Evolutionary conservation across 140 eudicot genomes (phyloP).

Genomic region (Oenanthe javanica): DNA sequence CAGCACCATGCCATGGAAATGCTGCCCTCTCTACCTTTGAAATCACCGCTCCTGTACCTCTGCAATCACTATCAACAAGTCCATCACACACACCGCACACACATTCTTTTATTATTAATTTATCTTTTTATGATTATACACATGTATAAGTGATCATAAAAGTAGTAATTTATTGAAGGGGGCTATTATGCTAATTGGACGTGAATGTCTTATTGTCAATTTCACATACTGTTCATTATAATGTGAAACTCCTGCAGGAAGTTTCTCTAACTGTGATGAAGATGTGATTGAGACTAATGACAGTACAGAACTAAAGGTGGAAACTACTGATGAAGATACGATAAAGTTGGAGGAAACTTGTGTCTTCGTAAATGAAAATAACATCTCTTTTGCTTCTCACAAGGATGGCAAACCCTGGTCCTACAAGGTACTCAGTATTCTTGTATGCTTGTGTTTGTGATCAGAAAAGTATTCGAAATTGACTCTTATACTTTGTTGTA

Average conservation of each 20-base stretch:
- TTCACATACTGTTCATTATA: neutral
- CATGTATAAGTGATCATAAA: neutral
- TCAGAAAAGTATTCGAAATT: neutral
- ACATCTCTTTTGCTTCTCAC: constrained; percentile 24
- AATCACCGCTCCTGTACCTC: neutral
- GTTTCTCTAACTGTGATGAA: constrained; percentile 22
- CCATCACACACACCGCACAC: neutral
- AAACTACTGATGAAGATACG: constrained; percentile 16
- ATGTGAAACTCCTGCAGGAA: constrained; percentile 15
- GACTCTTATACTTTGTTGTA: constrained; percentile 19
- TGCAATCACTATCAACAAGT: neutral
- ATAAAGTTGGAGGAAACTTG: constrained; percentile 49
- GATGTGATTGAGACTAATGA: constrained; percentile 24
- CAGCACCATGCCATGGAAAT: neutral
- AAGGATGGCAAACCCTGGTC: constrained; percentile 35
- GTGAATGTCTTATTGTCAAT: neutral
- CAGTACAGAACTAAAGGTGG: constrained; percentile 7
- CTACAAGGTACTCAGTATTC: constrained; percentile 44
- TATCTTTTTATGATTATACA: neutral
- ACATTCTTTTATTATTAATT: neutral
- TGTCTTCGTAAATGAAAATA: constrained; percentile 45
- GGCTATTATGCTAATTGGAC: neutral
- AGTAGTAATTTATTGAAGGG: neutral
- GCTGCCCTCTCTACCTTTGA: neutral
- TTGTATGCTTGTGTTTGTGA: neutral